Evolutionary conservation across 768 basidiomycete species (phyloP), one percentile per base, ranked within the genome.

Genomic region (Lactifluus piperatus): DNA sequence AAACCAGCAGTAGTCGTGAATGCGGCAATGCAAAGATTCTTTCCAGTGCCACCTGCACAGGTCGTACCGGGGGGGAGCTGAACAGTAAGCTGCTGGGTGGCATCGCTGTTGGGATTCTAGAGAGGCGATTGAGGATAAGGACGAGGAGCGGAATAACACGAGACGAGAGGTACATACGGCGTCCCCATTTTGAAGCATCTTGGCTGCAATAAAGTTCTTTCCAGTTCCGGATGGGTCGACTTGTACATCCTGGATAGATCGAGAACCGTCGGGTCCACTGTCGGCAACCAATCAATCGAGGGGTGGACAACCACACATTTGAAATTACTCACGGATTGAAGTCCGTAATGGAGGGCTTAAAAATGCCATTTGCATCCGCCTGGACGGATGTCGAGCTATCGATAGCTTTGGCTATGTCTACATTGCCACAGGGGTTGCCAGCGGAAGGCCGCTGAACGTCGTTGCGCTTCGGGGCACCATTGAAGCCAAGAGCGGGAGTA

Each of bases 1-100:
- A 81, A 81, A 29, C 78, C 77, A 24, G 73, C 75, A 20, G 76
- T 68, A 20, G 79, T 78, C 44, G 69, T 74, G 64, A 82, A 78
- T 29, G 77, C 75, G 70, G 75, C 78, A 56, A 84, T 71, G 68
- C 81, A 84, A 27, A 73, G 71, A 67, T 80, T 72, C 2, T 71
- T 68, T 5, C 69, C 57, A 0, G 68, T 32, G 37, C 81, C 82
- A 55, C 81, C 81, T 13, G 76, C 72, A 68, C 82, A 83, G 54
- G 68, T 75, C 4, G 77, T 80, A 22, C 75, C 76, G 22, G 76
- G 68, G 3, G 82, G 80, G 29, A 84, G 71, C 55, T 72, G 61
- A 46, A 76, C 79, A 0, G 69, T 68, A 51, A 83, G 66, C 57
- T 70, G 66, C 57, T 79, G 71, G 29, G 77, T 73, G 34, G 74